Evolutionary conservation across 139 green algal genomes (phyloP).

Genomic region (Chlorella sorokiniana): DNA sequence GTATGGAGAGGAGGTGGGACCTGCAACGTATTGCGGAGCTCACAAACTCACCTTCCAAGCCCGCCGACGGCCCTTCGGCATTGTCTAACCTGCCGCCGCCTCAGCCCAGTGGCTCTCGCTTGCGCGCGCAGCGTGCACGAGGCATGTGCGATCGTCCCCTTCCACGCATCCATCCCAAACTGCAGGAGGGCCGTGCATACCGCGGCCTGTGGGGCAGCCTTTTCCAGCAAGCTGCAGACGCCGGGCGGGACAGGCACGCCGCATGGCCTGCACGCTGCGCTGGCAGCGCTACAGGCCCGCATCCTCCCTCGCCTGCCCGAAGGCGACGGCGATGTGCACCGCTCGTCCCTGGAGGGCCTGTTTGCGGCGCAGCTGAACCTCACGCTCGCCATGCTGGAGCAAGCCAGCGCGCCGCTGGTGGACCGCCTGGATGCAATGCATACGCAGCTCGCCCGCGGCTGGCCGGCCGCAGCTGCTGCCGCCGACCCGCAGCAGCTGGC

Average conservation of each 20-base stretch:
- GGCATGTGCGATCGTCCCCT: no score
- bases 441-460: not conserved
- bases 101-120: no score
- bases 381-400: not conserved
- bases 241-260: not conserved
- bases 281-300: not conserved
- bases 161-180: not conserved
- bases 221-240: not conserved
- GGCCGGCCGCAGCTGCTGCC: not conserved
- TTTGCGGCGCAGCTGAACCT: not conserved
- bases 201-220: slow-evolving; percentile 31
- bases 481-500: not conserved
- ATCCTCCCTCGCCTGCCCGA: not conserved
- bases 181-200: slow-evolving; percentile 8
- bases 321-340: not conserved
- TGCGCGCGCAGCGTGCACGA: no score
- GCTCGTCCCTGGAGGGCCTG: not conserved
- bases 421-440: not conserved
- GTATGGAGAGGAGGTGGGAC: no score
- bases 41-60: no score
- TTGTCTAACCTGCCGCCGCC: no score
- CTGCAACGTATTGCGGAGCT: no score
- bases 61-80: no score
- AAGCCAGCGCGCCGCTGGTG: not conserved
- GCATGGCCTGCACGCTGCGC: not conserved